These are phyloP conservation scores for Gracilariopsis chorda DNA, from an alignment of 23 red algal species.

Conservation along the genomic window DNA sequence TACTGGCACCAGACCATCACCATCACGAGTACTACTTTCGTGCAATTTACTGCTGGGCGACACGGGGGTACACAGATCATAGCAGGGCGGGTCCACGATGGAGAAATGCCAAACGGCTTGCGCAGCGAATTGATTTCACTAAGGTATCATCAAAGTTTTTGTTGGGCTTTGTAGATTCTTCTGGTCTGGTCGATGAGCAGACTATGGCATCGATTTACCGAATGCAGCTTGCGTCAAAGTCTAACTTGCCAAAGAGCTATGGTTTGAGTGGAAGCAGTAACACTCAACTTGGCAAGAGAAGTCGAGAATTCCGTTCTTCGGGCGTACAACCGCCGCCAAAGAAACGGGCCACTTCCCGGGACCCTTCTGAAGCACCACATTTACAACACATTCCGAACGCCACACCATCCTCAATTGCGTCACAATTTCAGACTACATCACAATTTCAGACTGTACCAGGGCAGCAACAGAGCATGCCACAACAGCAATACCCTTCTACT, in stretches of 20 bases:
- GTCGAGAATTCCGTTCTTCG: no score
- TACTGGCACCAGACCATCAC: neutral
- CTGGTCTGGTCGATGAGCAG: neutral
- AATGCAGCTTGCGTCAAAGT: neutral
- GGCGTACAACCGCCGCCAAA: no score
- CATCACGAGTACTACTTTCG: constrained; percentile 5
- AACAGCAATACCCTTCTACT: no score
- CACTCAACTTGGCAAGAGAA: no score
- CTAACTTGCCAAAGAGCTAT: neutral
- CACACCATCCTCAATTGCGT: no score
- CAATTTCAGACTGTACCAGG: no score
- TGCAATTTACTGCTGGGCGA: constrained; percentile 1
- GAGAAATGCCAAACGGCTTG: constrained; percentile 2
- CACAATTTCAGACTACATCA: no score
- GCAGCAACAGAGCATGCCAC: no score
- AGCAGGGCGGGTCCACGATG: neutral
- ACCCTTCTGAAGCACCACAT: no score
- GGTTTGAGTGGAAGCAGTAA: no score
- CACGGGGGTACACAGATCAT: neutral
- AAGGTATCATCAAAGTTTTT: constrained; percentile 2
- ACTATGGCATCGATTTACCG: neutral
- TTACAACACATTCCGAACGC: no score
- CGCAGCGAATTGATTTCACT: neutral
- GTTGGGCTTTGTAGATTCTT: constrained; percentile 4
- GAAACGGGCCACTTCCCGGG: no score